phyloP scores from a whole-genome alignment of 1,284 basidiomycete species.

The Sutorius eximius region DNA sequence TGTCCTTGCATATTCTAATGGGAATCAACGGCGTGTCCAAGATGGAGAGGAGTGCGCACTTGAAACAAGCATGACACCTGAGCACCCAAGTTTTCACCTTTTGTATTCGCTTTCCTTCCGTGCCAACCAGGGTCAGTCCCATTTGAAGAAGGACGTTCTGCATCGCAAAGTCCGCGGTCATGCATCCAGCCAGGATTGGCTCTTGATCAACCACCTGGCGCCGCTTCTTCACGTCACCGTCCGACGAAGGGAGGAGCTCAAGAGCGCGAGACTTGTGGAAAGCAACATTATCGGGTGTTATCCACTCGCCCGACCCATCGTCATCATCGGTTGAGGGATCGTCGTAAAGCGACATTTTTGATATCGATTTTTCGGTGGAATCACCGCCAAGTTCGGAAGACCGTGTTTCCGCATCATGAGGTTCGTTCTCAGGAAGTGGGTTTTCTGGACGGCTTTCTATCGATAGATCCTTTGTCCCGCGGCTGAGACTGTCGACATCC shows the following conservation, averaged over 20 bases:
- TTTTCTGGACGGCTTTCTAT: slow-evolving; percentile 5
- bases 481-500: slow-evolving; percentile 12
- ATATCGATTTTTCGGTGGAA: slow-evolving; percentile 4
- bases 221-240: slow-evolving; percentile 37
- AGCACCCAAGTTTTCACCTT: slow-evolving; percentile 96
- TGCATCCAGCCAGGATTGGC: slow-evolving; percentile 73
- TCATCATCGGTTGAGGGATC: slow-evolving; percentile 69
- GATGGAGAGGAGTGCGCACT: slow-evolving; percentile 59
- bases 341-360: slow-evolving; percentile 52
- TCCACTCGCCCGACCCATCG: slow-evolving; percentile 94
- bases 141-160: slow-evolving; percentile 98
- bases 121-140: slow-evolving; percentile 88
- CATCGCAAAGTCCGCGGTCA: slow-evolving; percentile 99
- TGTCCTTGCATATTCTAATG: slow-evolving; percentile 90
- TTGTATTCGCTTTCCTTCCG: slow-evolving; percentile 88
- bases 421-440: not conserved
- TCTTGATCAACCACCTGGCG: slow-evolving; percentile 44
- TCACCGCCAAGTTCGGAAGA: slow-evolving; percentile 5
- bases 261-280: slow-evolving; percentile 89
- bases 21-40: slow-evolving; percentile 2
- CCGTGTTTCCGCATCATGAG: slow-evolving; percentile 1
- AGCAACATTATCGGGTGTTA: slow-evolving; percentile 88
- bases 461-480: slow-evolving; percentile 11
- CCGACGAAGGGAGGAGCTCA: slow-evolving; percentile 66
- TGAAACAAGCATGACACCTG: slow-evolving; percentile 98